Evolutionary conservation across 2,329 filamentous ascomycete species (phyloP).

Genomic region (Ceratocystis variospora): DNA sequence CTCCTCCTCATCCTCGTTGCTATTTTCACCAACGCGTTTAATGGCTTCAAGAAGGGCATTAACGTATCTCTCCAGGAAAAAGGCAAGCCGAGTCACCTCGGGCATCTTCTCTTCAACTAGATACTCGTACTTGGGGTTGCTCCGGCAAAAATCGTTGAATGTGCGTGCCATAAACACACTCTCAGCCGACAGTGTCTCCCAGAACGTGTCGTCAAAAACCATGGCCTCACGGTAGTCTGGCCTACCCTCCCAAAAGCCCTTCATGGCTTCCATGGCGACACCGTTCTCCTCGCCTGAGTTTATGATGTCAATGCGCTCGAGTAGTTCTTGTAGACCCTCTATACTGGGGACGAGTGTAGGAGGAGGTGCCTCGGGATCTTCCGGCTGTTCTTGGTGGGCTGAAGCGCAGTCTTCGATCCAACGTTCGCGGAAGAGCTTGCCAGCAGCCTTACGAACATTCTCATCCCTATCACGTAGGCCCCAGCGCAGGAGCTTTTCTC

Average conservation of each 20-base stretch:
- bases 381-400: slow-evolving; percentile 44
- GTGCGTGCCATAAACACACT: slow-evolving; percentile 81
- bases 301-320: slow-evolving; percentile 87
- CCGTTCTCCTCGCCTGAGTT: slow-evolving; percentile 83
- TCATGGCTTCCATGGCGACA: slow-evolving; percentile 87
- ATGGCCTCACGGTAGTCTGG: slow-evolving; percentile 66
- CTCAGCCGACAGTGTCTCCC: slow-evolving; percentile 70
- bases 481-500: slow-evolving; percentile 92
- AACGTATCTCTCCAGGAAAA: slow-evolving; percentile 71
- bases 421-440: slow-evolving; percentile 78
- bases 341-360: slow-evolving; percentile 47
- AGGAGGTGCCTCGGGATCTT: slow-evolving; percentile 38
- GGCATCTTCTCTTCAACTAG: slow-evolving; percentile 87
- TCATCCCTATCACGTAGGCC: slow-evolving; percentile 88
- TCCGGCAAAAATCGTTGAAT: slow-evolving; percentile 85
- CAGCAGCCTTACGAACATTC: slow-evolving; percentile 81
- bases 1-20: slow-evolving; percentile 55
- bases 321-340: slow-evolving; percentile 73
- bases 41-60: slow-evolving; percentile 52
- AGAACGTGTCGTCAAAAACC: slow-evolving; percentile 59
- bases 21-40: slow-evolving; percentile 41
- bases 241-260: slow-evolving; percentile 86
- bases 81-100: slow-evolving; percentile 82
- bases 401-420: slow-evolving; percentile 95
- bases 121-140: slow-evolving; percentile 55